phyloP scores from a whole-genome alignment of 1,284 basidiomycete genomes.

The Trametes pubescens region DNA sequence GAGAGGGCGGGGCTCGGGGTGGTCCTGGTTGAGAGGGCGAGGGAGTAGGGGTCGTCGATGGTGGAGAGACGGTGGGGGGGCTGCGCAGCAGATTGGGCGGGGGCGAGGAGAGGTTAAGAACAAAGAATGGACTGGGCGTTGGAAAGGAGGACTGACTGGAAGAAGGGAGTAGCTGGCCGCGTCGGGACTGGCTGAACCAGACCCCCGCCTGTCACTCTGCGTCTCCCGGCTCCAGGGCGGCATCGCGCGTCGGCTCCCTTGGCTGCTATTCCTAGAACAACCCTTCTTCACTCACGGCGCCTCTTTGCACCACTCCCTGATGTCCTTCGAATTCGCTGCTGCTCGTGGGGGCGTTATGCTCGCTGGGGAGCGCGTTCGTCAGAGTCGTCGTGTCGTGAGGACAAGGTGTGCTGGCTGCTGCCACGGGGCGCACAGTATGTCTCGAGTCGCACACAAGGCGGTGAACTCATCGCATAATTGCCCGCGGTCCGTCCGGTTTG shows the following conservation, averaged over 20 bases:
- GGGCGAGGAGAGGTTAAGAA: constrained; percentile 4
- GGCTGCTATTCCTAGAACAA: constrained; percentile 14
- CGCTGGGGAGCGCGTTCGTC: constrained; percentile 6
- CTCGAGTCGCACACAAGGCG: neutral
- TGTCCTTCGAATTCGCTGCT: neutral
- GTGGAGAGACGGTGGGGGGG: constrained; percentile 46
- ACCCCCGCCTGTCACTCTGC: constrained; percentile 16
- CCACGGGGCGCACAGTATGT: neutral
- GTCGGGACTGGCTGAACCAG: constrained; percentile 7
- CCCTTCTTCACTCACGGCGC: neutral
- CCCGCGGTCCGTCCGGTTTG: neutral
- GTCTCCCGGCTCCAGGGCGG: constrained; percentile 24
- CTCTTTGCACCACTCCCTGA: neutral
- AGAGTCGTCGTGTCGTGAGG: constrained; percentile 10
- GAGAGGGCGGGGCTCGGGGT: constrained; percentile 17
- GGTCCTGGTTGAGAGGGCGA: constrained; percentile 36
- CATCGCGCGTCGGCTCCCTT: constrained; percentile 10
- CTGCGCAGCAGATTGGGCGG: constrained; percentile 42
- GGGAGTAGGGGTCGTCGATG: constrained; percentile 43
- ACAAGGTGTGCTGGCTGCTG: constrained; percentile 1
- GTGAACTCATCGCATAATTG: neutral
- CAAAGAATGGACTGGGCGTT: neutral
- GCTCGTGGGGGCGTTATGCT: constrained; percentile 1
- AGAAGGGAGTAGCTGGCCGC: constrained; percentile 18
- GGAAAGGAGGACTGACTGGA: constrained; percentile 14